Evolutionary conservation across 2,329 filamentous ascomycete species (phyloP), one percentile per base, ranked within the genome.

Genomic region (Trichoderma cornu-damae): DNA sequence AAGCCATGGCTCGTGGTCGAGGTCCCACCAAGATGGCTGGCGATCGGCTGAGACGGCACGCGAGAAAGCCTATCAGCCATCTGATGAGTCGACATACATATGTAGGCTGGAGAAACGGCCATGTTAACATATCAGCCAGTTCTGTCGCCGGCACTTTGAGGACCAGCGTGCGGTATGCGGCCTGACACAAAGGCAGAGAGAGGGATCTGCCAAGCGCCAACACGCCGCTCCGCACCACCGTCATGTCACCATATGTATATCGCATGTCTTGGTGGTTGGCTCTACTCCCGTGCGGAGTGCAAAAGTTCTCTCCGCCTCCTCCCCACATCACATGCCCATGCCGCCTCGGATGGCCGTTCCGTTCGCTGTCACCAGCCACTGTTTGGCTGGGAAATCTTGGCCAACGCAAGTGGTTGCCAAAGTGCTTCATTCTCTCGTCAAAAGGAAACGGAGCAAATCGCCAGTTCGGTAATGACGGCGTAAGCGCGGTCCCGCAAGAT

Each of bases 11-110:
- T 48, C 37, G 26, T 22, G 40, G 56, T 46, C 30, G 22, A 34
- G 48, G 38, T 6, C 40, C 48, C 56, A 37, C 43, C 44, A 11
- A 46, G 40, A 42, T 34, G 47, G 35, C 48, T 58, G 48, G 56
- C 56, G 40, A 58, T 50, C 56, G 56, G 56, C 56, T 58, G 52
- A 14, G 38, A 58, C 56, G 56, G 56, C 56, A 58, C 56, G 47
- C 46, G 38, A 53, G 50, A 34, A 20, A 38, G 18, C 28, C 20
- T 12, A n/a, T n/a, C n/a, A n/a, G n/a, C 22, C 22, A 35, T n/a
- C n/a, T n/a, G n/a, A n/a, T n/a, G 30, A 44, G 50, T 34, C 50
- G 40, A 12, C 50, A 35, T 38, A 26, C 50, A 30, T 38, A 20
- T n/a, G 22, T 18, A 20, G 16, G 9, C 35, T 38, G 34, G 35